A percentile compares a stretch with the other conserved stretches of the same genome.
These are phyloP conservation scores for Metschnikowia matae DNA, from an alignment of 805 yeast genomes.

Conservation along the genomic window DNA sequence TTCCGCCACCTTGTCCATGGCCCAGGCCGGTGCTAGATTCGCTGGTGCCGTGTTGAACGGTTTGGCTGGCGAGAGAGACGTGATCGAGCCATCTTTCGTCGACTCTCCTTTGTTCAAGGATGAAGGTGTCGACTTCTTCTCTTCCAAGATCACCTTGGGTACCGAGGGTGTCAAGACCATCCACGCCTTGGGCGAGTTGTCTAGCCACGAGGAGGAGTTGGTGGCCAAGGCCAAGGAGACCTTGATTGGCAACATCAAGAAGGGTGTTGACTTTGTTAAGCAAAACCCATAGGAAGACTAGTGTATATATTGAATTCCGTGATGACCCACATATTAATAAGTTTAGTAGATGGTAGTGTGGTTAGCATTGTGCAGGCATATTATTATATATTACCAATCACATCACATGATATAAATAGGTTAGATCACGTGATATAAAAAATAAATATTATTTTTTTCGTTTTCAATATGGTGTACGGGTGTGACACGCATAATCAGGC, in stretches of 20 bases:
- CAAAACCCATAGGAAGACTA: slow-evolving; percentile 50
- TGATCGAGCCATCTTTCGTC: slow-evolving; percentile 66
- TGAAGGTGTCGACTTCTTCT: slow-evolving; percentile 96
- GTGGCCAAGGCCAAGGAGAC: slow-evolving; percentile 83
- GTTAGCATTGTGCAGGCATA: neutral
- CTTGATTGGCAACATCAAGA: slow-evolving; percentile 82
- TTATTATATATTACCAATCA: no score
- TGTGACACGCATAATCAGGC: neutral
- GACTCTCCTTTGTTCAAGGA: slow-evolving; percentile 77
- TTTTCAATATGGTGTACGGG: neutral
- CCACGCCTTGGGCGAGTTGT: slow-evolving; percentile 71
- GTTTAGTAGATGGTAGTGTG: no score
- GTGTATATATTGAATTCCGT: neutral
- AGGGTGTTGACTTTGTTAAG: slow-evolving; percentile 86
- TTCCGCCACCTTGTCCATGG: slow-evolving; percentile 91
- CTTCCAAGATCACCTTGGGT: slow-evolving; percentile 91
- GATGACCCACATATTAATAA: no score
- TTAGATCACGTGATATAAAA: no score
- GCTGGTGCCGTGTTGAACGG: slow-evolving; percentile 63
- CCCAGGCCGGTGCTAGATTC: slow-evolving; percentile 82
- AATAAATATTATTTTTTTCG: no score
- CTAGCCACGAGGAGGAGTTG: slow-evolving; percentile 79
- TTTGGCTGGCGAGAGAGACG: slow-evolving; percentile 58
- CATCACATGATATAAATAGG: no score
- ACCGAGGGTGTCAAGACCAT: slow-evolving; percentile 81